These are phyloP conservation scores for Pleurotus ostreatus DNA, from an alignment of 768 basidiomycete genomes.

Conservation along the genomic window DNA sequence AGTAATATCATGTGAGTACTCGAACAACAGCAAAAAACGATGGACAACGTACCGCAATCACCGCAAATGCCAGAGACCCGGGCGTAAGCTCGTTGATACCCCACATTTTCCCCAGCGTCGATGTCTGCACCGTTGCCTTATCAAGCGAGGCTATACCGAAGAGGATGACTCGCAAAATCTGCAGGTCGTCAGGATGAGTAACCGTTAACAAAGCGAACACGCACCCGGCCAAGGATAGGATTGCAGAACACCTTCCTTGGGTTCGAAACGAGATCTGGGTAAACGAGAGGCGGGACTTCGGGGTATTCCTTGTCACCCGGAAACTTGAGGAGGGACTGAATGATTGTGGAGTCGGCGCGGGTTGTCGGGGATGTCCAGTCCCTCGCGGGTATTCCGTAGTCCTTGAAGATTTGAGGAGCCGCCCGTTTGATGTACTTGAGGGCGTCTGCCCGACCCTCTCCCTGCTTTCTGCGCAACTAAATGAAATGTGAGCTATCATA, in stretches of 20 bases:
- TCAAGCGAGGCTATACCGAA: not conserved
- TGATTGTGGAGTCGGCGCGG: not conserved
- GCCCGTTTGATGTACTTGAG: too few species aligned
- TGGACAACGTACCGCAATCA: not conserved
- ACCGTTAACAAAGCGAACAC: not conserved
- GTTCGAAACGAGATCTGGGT: not conserved
- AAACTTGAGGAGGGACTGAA: not conserved
- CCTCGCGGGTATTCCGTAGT: too few species aligned
- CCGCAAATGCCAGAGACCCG: not conserved
- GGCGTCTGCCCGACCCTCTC: too few species aligned
- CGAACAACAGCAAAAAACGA: not conserved
- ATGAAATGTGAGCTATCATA: not conserved
- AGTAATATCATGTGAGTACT: not conserved
- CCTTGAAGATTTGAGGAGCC: too few species aligned
- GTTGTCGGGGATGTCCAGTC: not conserved
- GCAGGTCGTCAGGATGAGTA: not conserved
- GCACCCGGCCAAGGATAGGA: not conserved
- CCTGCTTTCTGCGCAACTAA: not conserved
- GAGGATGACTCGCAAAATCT: not conserved
- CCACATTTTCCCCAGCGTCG: not conserved
- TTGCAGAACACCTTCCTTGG: not conserved
- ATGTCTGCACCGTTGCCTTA: not conserved
- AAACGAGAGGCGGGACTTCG: not conserved
- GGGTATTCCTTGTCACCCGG: not conserved
- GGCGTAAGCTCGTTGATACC: not conserved